phyloP scores from a whole-genome alignment of 2,329 filamentous ascomycete species.

The Talaromyces sp. region DNA sequence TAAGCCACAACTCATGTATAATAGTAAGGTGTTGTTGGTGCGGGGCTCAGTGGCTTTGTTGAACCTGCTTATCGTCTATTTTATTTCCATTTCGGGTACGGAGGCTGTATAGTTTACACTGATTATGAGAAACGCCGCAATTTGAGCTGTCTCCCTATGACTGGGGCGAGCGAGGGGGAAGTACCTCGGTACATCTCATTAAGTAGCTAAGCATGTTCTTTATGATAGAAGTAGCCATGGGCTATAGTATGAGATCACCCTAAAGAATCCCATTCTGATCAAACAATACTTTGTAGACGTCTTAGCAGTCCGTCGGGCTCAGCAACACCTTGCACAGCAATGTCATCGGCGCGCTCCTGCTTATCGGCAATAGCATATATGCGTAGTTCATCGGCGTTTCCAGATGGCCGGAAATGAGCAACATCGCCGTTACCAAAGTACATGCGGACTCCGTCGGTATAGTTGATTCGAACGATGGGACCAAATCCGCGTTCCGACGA shows the following conservation, averaged over 20 bases:
- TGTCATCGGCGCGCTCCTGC: conserved; percentile 33
- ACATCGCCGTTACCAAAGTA: conserved; percentile 35
- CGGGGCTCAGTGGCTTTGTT: not conserved
- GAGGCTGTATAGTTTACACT: not conserved
- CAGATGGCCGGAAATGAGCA: conserved; percentile 35
- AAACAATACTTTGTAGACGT: conserved; percentile 25
- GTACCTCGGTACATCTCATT: not conserved
- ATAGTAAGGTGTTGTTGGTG: not conserved
- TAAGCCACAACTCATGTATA: not conserved
- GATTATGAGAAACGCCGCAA: not conserved
- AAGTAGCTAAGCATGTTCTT: not conserved
- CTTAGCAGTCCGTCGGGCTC: conserved; percentile 33
- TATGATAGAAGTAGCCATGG: not conserved
- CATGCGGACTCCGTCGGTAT: conserved; percentile 35
- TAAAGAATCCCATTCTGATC: not conserved
- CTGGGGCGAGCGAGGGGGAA: no score
- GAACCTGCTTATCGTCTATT: not conserved
- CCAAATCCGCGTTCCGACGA: conserved; percentile 29
- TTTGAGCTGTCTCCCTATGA: not conserved
- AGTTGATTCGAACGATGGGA: conserved; percentile 28
- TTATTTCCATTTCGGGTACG: not conserved
- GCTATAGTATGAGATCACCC: not conserved
- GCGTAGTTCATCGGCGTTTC: conserved; percentile 36
- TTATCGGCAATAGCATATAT: conserved; percentile 35
- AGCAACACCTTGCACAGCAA: conserved; percentile 28